phyloP scores from a whole-genome alignment of 2,329 filamentous ascomycete species.

The Cytospora mali region DNA sequence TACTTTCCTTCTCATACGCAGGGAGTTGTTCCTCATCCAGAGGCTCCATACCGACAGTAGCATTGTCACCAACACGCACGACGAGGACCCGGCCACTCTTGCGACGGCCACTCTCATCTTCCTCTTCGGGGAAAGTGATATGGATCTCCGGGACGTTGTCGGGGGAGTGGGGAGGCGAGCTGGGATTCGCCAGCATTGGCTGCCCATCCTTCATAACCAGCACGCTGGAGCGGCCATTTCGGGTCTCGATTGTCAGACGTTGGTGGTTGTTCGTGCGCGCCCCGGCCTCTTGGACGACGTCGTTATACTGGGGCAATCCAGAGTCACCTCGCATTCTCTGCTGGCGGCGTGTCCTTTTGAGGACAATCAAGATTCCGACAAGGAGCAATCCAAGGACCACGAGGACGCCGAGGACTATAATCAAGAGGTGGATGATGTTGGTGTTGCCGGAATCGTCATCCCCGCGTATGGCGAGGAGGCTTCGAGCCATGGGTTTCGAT shows the following conservation, averaged over 20 bases:
- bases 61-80: slow-evolving; percentile 85
- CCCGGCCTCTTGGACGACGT: slow-evolving; percentile 45
- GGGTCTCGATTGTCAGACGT: slow-evolving; percentile 61
- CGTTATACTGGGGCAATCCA: slow-evolving; percentile 69
- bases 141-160: slow-evolving; percentile 91
- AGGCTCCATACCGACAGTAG: slow-evolving; percentile 84
- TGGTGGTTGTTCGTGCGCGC: slow-evolving; percentile 53
- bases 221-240: slow-evolving; percentile 65
- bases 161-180: slow-evolving; percentile 75
- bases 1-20: slow-evolving; percentile 82
- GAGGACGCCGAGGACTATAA: slow-evolving; percentile 72
- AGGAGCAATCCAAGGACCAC: slow-evolving; percentile 72
- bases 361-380: slow-evolving; percentile 67
- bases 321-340: slow-evolving; percentile 52
- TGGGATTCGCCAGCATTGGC: slow-evolving; percentile 74
- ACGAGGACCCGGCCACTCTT: slow-evolving; percentile 88
- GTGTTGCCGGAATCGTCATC: slow-evolving; percentile 15
- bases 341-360: slow-evolving; percentile 66
- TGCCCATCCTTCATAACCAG: slow-evolving; percentile 77
- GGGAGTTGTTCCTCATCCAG: slow-evolving; percentile 79
- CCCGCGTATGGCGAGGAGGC: slow-evolving; percentile 53
- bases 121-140: slow-evolving; percentile 96
- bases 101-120: slow-evolving; percentile 79
- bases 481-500: slow-evolving; percentile 43
- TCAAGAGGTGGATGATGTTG: slow-evolving; percentile 70